Percentiles rank a stretch among this genome's conserved stretches.
phyloP scores from a whole-genome alignment of 371 early-diverging fungal species.

The Mucor sp. region DNA sequence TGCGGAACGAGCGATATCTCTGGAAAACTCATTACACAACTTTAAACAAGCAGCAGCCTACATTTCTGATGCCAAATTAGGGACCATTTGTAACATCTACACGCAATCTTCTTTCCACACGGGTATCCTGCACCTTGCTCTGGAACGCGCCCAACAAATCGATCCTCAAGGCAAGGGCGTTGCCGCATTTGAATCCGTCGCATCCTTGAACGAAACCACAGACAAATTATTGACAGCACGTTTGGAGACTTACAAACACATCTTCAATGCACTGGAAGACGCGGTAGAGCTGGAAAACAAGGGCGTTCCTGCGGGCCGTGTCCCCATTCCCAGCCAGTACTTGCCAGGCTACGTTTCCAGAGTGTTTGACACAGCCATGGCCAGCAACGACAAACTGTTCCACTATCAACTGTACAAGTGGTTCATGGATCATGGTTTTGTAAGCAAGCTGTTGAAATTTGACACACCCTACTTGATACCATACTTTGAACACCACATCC shows the following conservation, averaged over 20 bases:
- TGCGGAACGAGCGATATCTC: constrained; percentile 45
- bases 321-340: not conserved
- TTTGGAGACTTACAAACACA: not conserved
- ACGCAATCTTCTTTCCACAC: constrained; percentile 51
- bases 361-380: constrained; percentile 45
- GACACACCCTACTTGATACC: constrained; percentile 67
- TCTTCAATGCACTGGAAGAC: constrained; percentile 22
- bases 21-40: constrained; percentile 62
- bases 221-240: not conserved
- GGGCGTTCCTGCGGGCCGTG: not conserved
- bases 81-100: constrained; percentile 60
- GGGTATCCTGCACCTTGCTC: constrained; percentile 69
- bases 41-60: constrained; percentile 50
- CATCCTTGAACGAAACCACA: not conserved
- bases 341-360: constrained; percentile 2
- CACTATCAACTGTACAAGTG: constrained; percentile 74
- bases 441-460: constrained; percentile 30
- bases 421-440: constrained; percentile 50
- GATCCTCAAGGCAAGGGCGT: constrained; percentile 65
- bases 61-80: constrained; percentile 55
- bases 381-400: constrained; percentile 63
- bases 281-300: constrained; percentile 31
- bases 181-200: constrained; percentile 38
- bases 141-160: constrained; percentile 66
- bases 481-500: constrained; percentile 62